A percentile compares a stretch with the other conserved stretches of the same genome.
These are phyloP conservation scores for Botrytis sinoallii DNA, from an alignment of 2,329 filamentous ascomycete species.

Conservation along the genomic window DNA sequence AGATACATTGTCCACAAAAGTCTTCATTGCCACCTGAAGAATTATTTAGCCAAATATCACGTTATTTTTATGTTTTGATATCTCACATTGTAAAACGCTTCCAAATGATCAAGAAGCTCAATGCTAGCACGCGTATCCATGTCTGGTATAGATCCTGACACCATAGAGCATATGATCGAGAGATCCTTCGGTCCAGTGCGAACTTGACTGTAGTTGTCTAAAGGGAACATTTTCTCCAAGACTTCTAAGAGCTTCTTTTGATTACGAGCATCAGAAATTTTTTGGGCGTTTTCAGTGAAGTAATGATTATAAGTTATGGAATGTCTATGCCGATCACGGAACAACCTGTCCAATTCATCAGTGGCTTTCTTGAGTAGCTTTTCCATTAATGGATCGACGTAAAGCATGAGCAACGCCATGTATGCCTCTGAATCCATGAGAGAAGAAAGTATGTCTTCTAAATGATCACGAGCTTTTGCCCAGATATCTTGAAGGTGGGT, in stretches of 20 bases:
- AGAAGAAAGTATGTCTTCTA: background rate
- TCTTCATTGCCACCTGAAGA: background rate
- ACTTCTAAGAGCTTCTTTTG: background rate
- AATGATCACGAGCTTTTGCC: background rate
- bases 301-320: background rate
- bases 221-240: background rate
- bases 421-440: background rate
- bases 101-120: background rate
- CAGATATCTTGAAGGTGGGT: background rate
- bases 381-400: background rate
- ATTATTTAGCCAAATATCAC: background rate
- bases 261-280: background rate
- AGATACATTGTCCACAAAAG: background rate
- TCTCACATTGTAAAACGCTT: background rate
- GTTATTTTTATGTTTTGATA: too few species aligned
- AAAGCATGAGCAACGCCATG: background rate
- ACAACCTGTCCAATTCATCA: background rate
- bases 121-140: background rate
- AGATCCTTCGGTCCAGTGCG: background rate
- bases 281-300: background rate
- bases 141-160: background rate
- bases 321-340: background rate
- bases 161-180: background rate
- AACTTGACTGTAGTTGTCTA: accelerated
- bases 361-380: background rate